Conservation (phyloP, 768 basidiomycete genomes). For the Strobilomyces dryophilus region DNA sequence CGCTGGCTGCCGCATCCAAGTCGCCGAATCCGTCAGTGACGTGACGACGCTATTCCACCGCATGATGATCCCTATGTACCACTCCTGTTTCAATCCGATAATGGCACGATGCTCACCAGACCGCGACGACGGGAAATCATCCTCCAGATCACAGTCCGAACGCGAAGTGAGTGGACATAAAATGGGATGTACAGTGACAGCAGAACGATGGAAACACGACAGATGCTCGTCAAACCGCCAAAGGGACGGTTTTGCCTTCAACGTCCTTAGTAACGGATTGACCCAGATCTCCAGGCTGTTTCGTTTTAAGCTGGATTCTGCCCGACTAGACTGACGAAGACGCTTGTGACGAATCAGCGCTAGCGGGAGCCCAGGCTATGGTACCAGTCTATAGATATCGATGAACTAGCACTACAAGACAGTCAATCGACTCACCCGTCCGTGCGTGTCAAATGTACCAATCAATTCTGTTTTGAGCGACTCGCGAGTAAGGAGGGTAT, state of each 20-base stretch:
- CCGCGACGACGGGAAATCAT: too few species aligned
- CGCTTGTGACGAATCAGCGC: background rate
- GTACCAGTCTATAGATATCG: background rate
- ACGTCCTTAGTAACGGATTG: background rate
- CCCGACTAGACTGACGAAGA: background rate
- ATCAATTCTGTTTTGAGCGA: background rate
- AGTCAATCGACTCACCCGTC: background rate
- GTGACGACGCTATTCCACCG: too few species aligned
- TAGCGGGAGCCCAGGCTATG: background rate
- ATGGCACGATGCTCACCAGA: too few species aligned
- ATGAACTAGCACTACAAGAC: background rate
- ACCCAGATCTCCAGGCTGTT: background rate
- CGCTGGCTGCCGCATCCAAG: too few species aligned
- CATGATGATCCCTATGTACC: too few species aligned
- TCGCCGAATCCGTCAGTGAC: too few species aligned
- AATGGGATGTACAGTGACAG: background rate
- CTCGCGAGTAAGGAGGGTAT: background rate
- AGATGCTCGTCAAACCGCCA: background rate
- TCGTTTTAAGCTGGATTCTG: conserved; percentile 1
- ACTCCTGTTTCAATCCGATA: too few species aligned
- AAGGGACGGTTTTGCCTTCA: background rate
- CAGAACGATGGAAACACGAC: background rate
- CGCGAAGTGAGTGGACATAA: too few species aligned
- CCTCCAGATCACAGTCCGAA: too few species aligned
- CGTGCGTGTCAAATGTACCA: background rate